Conservation (phyloP, 106 monocot species). For the Phalaenopsis equestris region DNA sequence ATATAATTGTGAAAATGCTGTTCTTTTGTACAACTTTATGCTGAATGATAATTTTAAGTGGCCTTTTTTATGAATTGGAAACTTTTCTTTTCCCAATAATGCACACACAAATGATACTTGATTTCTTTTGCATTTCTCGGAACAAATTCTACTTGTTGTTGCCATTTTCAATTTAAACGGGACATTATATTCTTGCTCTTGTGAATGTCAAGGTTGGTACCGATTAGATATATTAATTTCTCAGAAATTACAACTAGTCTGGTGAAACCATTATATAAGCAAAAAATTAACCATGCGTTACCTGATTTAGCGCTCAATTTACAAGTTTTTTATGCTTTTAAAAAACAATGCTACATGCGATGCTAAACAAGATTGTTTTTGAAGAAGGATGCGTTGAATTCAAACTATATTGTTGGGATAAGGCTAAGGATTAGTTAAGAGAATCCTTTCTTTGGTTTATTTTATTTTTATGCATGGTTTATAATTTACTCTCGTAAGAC, state of each 20-base stretch:
- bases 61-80: neutral
- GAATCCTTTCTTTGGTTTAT: neutral
- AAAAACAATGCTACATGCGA: neutral
- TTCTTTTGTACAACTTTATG: neutral
- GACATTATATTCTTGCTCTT: neutral
- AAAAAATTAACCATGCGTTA: neutral
- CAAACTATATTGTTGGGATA: neutral
- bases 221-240: neutral
- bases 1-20: neutral
- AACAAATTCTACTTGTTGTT: neutral
- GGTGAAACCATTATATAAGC: neutral
- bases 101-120: neutral
- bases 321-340: neutral
- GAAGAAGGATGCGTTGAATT: neutral
- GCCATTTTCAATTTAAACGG: neutral
- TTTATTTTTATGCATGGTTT: neutral
- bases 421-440: neutral
- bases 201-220: neutral
- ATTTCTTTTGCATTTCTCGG: neutral
- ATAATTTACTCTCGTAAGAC: neutral
- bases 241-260: neutral
- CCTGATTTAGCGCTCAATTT: neutral
- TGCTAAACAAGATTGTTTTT: neutral
- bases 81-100: neutral
- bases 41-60: neutral